These are phyloP conservation scores for Pythium brachiatum DNA, from an alignment of 352 stramenopile species.

Conservation along the genomic window DNA sequence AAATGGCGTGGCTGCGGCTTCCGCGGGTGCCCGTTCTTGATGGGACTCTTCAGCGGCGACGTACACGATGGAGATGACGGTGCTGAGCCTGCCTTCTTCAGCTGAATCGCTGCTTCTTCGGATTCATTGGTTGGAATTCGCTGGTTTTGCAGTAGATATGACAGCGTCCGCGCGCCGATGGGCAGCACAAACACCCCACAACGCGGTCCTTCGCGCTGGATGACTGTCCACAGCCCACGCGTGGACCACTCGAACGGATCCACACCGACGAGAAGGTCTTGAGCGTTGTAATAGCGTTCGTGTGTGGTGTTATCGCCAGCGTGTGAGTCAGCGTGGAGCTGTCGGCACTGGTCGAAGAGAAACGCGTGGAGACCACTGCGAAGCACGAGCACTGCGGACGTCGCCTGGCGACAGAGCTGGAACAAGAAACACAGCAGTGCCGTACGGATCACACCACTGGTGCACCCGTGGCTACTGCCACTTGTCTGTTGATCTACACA, in stretches of 20 bases:
- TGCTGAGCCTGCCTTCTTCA: not conserved
- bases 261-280: slow-evolving; percentile 41
- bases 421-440: slow-evolving; percentile 40
- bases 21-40: not conserved
- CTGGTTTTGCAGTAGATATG: slow-evolving; percentile 32
- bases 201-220: slow-evolving; percentile 26
- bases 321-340: not conserved
- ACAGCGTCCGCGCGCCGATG: slow-evolving; percentile 36
- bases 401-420: slow-evolving; percentile 32
- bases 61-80: not conserved
- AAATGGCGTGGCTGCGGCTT: slow-evolving; percentile 7
- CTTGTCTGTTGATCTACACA: not conserved
- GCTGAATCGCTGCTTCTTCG: slow-evolving; percentile 28
- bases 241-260: slow-evolving; percentile 65
- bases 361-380: slow-evolving; percentile 41
- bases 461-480: not conserved
- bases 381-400: slow-evolving; percentile 33
- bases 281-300: slow-evolving; percentile 16
- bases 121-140: slow-evolving; percentile 47
- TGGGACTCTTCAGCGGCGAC: not conserved
- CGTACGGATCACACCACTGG: slow-evolving; percentile 4
- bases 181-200: slow-evolving; percentile 37
- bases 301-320: not conserved
- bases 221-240: not conserved
- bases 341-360: slow-evolving; percentile 36